Evolutionary conservation across 192 early-diverging fungal species (phyloP), one percentile per base, ranked within the genome.

Genomic region (Coemansia sp.): DNA sequence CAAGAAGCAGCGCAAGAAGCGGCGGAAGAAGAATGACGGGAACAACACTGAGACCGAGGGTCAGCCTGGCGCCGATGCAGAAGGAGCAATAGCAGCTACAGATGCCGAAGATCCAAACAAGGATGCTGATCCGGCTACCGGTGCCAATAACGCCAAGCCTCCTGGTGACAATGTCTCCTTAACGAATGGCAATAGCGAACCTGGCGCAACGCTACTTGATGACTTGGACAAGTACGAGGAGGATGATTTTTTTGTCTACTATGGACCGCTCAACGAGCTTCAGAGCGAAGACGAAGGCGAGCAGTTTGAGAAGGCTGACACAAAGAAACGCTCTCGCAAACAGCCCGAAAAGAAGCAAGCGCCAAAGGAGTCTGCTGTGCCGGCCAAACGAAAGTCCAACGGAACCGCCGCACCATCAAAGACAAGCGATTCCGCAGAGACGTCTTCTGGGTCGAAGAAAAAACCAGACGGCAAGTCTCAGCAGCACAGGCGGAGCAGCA

Each of bases 221-320:
- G 70, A 79, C 29, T 34, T 69, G 20, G 79, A 81, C 60, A 65
- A 50, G 23, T 75, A 72, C 20, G 57, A 75, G 1, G 74, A 69
- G 30, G 79, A 76, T 23, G 79, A 81, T 56, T 81, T 76, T 60
- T 81, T 81, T 53, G 79, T 81, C 17, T 81, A 81, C 41, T 68
- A 62, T 55, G 79, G 79, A 2, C 79, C 79, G 36, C 54, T 81
- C 45, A 81, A 81, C 64, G 79, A 81, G 47, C 42, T 62, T 19
- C 59, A 34, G 22, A 65, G 28, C 23, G 55, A 29, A 23, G 52
- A 59, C 9, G 74, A 65, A 2, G 55, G 64, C 23, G 69, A 62
- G 6, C 30, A 59, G 30, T 65, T 61, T 38, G 74, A 66, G 48
- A 61, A 55, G 10, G 54, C 79, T 6, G 36, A 45, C 50, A 72